Base-by-base conservation (phyloP, 495 filamentous ascomycete species). In the Penicillium longicatenatum region DNA sequence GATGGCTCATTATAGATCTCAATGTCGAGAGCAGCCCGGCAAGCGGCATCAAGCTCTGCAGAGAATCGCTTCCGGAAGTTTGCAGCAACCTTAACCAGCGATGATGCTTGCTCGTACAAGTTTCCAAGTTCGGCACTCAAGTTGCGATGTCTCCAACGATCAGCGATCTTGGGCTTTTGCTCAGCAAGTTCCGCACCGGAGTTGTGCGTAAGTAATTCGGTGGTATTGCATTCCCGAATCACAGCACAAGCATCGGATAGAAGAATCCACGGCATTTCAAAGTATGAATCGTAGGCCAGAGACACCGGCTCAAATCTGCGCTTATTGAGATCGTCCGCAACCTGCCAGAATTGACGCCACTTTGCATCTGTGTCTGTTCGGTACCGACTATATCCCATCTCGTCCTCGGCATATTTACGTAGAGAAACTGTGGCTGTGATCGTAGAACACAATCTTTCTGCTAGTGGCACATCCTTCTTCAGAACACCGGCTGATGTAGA, bases 341-440 rank as follows among this genome's bases (percentile, higher is more conserved):
- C 80, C 41, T 93, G 86, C 75, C 89, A 94, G 72, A 94, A 95
- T 44, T 90, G 82, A 42, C 88, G 84, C 95, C 94, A 98, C 65
- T 97, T 93, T 9, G 86, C 77, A 66, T 92, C 86, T 41, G 86
- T 87, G 30, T 88, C 85, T 29, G 73, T 71, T 42, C 86, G 81
- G 69, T 89, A 93, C 42, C 86, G 82, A 14, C 85, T 79, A 57
- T 89, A 89, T 58, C 94, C 88, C 65, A 88, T 82, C n/a, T 81
- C 82, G 7, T 86, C 86, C 7, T 84, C 78, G 21, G 82, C 76
- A 26, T 74, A 80, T 55, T 81, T 84, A 16, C 80, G 77, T 19
- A 92, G 71, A 2, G 83, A 77, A 11, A 88, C 82, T 3, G 84
- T 86, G 2, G 82, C 77, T 19, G 84, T 82, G 11, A 96, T 79